phyloP scores from a whole-genome alignment of 768 basidiomycete genomes.

The Gyrodon lividus region DNA sequence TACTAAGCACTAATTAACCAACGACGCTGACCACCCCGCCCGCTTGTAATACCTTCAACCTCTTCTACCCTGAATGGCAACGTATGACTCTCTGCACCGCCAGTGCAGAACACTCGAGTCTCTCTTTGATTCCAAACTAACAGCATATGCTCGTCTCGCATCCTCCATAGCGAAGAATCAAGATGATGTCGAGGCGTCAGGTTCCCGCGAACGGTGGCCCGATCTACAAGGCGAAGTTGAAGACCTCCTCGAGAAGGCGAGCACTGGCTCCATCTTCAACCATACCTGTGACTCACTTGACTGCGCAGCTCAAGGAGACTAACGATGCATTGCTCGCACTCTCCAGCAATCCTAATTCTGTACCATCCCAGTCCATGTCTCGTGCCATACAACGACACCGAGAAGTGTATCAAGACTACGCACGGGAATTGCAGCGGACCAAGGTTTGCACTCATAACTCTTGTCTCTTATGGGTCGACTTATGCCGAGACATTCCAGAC shows the following conservation, averaged over 20 bases:
- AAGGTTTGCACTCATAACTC: slow-evolving; percentile 49
- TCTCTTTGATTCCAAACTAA: slow-evolving; percentile 87
- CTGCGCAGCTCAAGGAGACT: slow-evolving; percentile 73
- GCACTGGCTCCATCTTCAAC: slow-evolving; percentile 15
- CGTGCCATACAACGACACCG: slow-evolving; percentile 88
- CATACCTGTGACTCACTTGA: slow-evolving; percentile 8
- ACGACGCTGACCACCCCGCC: too few relatives aligned
- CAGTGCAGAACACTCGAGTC: slow-evolving; percentile 94
- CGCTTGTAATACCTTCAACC: not conserved
- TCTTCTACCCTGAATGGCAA: slow-evolving; percentile 50
- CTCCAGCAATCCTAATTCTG: slow-evolving; percentile 59
- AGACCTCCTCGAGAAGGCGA: slow-evolving; percentile 81
- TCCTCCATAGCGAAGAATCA: slow-evolving; percentile 56
- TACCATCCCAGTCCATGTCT: slow-evolving; percentile 79
- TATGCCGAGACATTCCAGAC: slow-evolving; percentile 42
- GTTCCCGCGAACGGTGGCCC: slow-evolving; percentile 70
- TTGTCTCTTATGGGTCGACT: not conserved
- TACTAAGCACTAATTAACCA: too few relatives aligned
- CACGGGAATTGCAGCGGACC: slow-evolving; percentile 80
- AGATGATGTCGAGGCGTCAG: slow-evolving; percentile 65
- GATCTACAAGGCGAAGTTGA: slow-evolving; percentile 86
- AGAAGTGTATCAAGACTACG: slow-evolving; percentile 87
- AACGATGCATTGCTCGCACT: slow-evolving; percentile 76
- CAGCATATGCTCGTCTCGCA: slow-evolving; percentile 85
- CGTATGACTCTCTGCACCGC: slow-evolving; percentile 85